Evolutionary conservation across 2,329 filamentous ascomycete species (phyloP), one percentile per base, ranked within the genome.

Genomic region (Lasiodiplodia citricola): DNA sequence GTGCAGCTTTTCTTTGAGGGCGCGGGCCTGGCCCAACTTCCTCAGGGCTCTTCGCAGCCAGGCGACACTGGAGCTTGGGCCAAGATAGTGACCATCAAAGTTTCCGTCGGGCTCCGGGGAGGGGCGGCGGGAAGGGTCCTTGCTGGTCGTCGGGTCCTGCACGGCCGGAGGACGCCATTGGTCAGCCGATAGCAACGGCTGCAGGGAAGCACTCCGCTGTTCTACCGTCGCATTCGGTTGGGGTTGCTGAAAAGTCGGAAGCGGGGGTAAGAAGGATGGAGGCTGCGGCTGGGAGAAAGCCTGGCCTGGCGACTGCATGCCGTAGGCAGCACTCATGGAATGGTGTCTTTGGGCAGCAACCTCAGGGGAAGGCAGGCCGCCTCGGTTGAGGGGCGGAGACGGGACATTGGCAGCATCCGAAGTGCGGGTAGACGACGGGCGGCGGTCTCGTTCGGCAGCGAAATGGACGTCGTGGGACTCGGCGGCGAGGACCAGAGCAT

Each of bases 41-140:
- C 66, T 38, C 56, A 62, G 41, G 7, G 66, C 66, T 18, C 66
- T 58, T 16, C 66, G 66, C 31, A 68, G 28, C 66, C 66, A 68
- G 21, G 56, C 56, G 4, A 52, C 50, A 5, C 56, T 37, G 23
- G 66, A 68, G 25, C 57, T 47, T 5, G 65, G 65, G 8, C 65
- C 65, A 16, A 62, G 31, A 16, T 55, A 44, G 50, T 60, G 66
- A 25, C 65, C 54, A 52, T 67, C 65, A 51, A 66, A 64, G 64
- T 56, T 67, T 67, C 65, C 54, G 54, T 50, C 65, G 13, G 60
- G 60, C 47, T 64, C 60, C 60, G 60, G 60, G 60, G 60, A 64
- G 7, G 60, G 60, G 16, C 60, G 60, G n/a, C 60, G 60, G 44
- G 60, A 64, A 3, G 60, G 60, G n/a, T 64, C 60, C n/a, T 64